A percentile compares a stretch with the other conserved stretches of the same genome.
Conservation (phyloP, 176 grass and related monocot genomes). For the Poa pratensis region DNA sequence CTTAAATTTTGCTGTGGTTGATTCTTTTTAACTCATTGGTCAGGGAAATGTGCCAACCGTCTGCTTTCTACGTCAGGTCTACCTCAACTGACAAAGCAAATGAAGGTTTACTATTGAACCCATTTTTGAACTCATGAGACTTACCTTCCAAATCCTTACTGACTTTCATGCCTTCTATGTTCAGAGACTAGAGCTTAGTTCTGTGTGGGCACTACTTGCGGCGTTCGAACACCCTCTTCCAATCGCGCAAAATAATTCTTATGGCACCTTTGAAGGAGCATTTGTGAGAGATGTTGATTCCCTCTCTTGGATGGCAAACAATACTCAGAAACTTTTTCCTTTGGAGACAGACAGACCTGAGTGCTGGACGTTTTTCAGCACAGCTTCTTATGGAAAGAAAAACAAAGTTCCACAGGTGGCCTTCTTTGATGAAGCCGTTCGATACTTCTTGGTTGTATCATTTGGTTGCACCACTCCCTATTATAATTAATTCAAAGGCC, state of each 20-base stretch:
- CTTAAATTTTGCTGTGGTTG: neutral
- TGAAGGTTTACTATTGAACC: constrained; percentile 68
- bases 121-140: constrained; percentile 14
- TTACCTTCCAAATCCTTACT: constrained; percentile 31
- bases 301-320: constrained; percentile 97
- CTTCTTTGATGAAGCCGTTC: constrained; percentile 40
- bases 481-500: neutral
- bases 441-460: neutral
- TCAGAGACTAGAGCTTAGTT: constrained; percentile 88
- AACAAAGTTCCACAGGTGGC: constrained; percentile 97
- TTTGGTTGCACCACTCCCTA: neutral
- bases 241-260: constrained; percentile 44
- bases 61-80: constrained; percentile 89
- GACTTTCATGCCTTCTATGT: constrained; percentile 25
- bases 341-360: constrained; percentile 52
- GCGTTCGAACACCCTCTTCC: constrained; percentile 89
- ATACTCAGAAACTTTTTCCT: constrained; percentile 73
- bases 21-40: constrained; percentile 35
- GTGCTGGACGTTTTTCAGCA: constrained; percentile 98
- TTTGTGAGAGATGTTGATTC: constrained; percentile 86
- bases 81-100: constrained; percentile 83
- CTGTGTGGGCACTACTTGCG: constrained; percentile 90
- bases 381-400: constrained; percentile 68
- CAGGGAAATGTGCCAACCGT: constrained; percentile 94
- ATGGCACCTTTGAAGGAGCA: constrained; percentile 74